Evolutionary conservation across 306 rosid genomes (phyloP), one percentile per base, ranked within the genome.

Genomic region (Cucumis hystrix): DNA sequence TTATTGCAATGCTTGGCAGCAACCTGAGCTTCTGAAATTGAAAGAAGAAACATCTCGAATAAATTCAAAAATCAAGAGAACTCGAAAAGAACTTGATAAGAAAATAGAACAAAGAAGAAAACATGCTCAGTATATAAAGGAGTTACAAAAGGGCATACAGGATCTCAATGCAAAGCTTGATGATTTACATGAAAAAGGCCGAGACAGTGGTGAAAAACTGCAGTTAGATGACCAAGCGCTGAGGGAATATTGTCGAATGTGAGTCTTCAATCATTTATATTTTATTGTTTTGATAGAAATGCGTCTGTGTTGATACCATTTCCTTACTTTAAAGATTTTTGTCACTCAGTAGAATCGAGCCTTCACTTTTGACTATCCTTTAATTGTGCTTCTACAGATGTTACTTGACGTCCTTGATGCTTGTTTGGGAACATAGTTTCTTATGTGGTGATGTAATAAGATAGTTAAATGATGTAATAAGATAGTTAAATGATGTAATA

Each of bases 31-130:
- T 81, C 86, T 91, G 74, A 96, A 96, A 82, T 83, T 92, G 85
- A 92, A 92, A 85, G 98, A 96, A 90, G 99, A 96, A 84, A 88
- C 87, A 89, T 79, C 89, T 80, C 99, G 98, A 56, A 91, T 96
- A 83, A 89, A 74, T 84, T 82, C 92, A 58, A 96, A 96, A 91
- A 92, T 89, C 18, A 91, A 89, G 82, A 92, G 86, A 84, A 87
- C 84, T 77, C 86, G 75, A 82, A 89, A 88, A 78, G 98, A 96
- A 78, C 94, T 92, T 79, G 93, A 80, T 17, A 89, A 77, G 72
- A 96, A 87, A 84, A 87, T 49, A 62, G 88, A 86, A 76, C 93
- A 89, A 64, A 87, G 85, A 86, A 81, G 80, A 79, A 89, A 79
- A 80, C 97, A 96, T 82, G 91, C 80, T 37, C 70, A 47, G 45